Base-by-base conservation (phyloP, 2,329 filamentous ascomycete species). In the Pleomassaria siparia region DNA sequence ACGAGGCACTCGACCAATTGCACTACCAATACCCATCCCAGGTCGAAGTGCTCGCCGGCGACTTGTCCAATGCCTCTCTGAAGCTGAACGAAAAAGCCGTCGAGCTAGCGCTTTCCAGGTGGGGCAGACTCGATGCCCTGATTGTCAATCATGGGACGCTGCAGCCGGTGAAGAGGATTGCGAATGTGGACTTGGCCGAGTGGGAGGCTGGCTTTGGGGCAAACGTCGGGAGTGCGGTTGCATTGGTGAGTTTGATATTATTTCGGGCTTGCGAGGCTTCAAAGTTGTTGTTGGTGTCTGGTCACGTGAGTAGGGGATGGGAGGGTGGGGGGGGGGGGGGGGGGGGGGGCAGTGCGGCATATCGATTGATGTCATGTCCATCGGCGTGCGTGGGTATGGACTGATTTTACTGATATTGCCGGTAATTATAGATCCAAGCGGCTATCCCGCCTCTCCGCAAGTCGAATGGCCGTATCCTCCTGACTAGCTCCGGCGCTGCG, bases 101-200 rank as follows among this genome's bases (percentile, higher is more conserved):
- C 4, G 76, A 85, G 3, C 72, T 84, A 1, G 87, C 91, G 0
- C 63, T 87, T 10, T 73, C 80, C 22, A 74, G 80, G 0, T 97
- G 89, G 68, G 86, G 85, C 9, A 77, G 76, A 40, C 72, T 99
- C 4, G 91, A 99, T 65, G 87, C 85, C 1, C 68, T 99, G 36
- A 83, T 99, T 11, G 75, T 97, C 52, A 97, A 97, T 70, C 94
- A 99, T 66, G 91, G 91, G 16, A 77, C 84, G 1, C 73, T 99
- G 36, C 80, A 84, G n/a, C 88, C 90, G 1, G 85, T 95, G 33
- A 83, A 82, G 42, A 83, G 81, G 48, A 74, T 97, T 36, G 83
- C 75, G 3, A 81, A 92, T 46, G 78, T 80, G 13, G 80, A 82
- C n/a, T 64, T 84, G 0, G 83, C 87, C 29, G 85, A 88, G 51